phyloP scores from a whole-genome alignment of 2,329 filamentous ascomycete species.

The Bipolaris oryzae region DNA sequence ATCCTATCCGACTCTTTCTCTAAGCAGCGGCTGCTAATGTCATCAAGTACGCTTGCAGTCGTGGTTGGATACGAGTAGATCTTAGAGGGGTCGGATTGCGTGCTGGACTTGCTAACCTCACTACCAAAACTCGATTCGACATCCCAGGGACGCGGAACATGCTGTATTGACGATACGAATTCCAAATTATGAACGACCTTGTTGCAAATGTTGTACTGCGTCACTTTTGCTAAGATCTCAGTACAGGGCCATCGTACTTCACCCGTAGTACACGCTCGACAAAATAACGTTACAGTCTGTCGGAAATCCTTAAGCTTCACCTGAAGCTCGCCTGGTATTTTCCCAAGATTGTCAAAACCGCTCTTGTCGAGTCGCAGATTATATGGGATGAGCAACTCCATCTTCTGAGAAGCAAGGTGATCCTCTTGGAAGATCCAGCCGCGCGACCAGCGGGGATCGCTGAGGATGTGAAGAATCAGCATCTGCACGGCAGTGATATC shows the following conservation, averaged over 20 bases:
- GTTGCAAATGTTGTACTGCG: constrained; percentile 32
- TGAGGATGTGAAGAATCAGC: constrained; percentile 21
- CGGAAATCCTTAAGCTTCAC: constrained; percentile 19
- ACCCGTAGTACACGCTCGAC: constrained; percentile 13
- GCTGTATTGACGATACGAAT: background rate
- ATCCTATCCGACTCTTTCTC: constrained; percentile 21
- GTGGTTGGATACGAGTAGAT: constrained; percentile 14
- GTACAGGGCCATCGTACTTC: constrained; percentile 5
- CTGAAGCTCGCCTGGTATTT: constrained; percentile 18
- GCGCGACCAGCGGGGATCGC: constrained; percentile 26
- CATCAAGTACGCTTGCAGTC: constrained; percentile 23
- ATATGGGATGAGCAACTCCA: constrained; percentile 26
- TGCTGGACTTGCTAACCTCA: background rate
- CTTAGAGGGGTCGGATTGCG: background rate
- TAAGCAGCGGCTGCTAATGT: constrained; percentile 20
- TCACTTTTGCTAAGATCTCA: constrained; percentile 23
- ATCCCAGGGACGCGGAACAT: background rate
- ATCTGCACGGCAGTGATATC: constrained; percentile 9
- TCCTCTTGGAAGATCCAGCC: constrained; percentile 36
- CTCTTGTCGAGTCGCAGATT: background rate
- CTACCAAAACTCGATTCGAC: background rate
- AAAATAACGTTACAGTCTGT: constrained; percentile 25
- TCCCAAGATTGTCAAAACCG: constrained; percentile 6
- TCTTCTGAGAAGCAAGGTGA: constrained; percentile 20
- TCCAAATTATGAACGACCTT: background rate